Conservation (phyloP, 2,329 filamentous ascomycete species). For the Erysiphe pulchra region DNA sequence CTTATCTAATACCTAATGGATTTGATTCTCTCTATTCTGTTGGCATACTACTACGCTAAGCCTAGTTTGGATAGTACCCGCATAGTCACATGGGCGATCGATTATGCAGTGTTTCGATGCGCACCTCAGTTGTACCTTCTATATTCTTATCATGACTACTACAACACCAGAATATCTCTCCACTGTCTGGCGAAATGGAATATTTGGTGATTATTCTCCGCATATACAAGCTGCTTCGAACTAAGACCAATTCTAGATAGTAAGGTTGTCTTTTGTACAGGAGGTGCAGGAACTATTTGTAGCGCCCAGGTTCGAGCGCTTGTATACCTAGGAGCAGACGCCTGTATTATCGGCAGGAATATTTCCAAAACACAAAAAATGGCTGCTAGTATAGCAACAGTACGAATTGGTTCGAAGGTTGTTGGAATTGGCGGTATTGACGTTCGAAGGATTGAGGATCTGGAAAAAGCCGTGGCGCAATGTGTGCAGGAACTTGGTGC, state of each 20-base stretch:
- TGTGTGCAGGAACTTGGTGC: constrained; percentile 63
- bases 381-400: constrained; percentile 60
- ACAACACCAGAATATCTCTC: constrained; percentile 43
- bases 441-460: constrained; percentile 46
- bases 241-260: constrained; percentile 25
- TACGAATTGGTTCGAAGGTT: constrained; percentile 55
- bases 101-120: too few species aligned
- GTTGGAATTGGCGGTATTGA: constrained; percentile 61
- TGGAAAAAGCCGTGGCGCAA: constrained; percentile 49
- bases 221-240: background rate
- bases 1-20: too few species aligned
- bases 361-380: constrained; percentile 62
- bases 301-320: constrained; percentile 80
- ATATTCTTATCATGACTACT: too few species aligned
- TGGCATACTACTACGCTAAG: too few species aligned
- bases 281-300: constrained; percentile 81
- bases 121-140: too few species aligned
- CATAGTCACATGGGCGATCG: too few species aligned
- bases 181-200: constrained; percentile 60
- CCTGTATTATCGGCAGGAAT: constrained; percentile 81
- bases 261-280: constrained; percentile 86
- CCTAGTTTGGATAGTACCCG: too few species aligned
- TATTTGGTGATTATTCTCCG: constrained; percentile 36
- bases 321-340: constrained; percentile 74
- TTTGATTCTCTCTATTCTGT: too few species aligned